Evolutionary conservation across 306 rosid species (phyloP), one percentile per base, ranked within the genome.

Genomic region (Geum urbanum): DNA sequence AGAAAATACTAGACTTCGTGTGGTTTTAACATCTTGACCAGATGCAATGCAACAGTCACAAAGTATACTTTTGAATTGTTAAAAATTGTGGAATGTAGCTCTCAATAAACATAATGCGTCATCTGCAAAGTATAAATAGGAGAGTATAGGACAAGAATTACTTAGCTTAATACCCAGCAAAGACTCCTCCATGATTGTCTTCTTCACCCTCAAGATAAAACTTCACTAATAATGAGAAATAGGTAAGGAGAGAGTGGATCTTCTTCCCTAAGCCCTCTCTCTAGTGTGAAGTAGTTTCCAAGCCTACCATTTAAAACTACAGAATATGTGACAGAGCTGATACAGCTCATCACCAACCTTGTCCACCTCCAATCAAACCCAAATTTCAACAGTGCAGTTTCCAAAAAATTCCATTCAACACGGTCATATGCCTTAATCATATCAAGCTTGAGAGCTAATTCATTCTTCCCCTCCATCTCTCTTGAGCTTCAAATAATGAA

Each of bases 371-470:
- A 7, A 4, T 18, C 5, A 7, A 49, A 49, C 1, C 52, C 52
- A 1, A 48, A 0, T 0, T 4, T 16, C 0, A 0, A 6, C 3
- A 14, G 1, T 1, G 15, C n/a, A 1, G 1, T 1, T 1, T 48
- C n/a, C 16, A 48, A 14, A 6, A 48, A 48, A 0, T 1, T 0
- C n/a, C 52, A 48, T 6, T 48, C 52, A 0, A 48, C 52, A 0
- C n/a, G 5, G 3, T 48, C 52, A 4, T 48, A 48, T 0, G 52
- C 52, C 5, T 48, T 48, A 0, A 6, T 11, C 52, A 48, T 48
- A 4, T 48, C 52, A 0, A 48, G 16, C 4, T 48, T 48, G n/a
- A 48, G 16, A 11, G 52, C 52, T 3, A 48, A 12, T 1, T n/a
- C 52, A 13, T 12, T 7, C n/a, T 1, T 48, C 2, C 32, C 52